These are phyloP conservation scores for Vachellia collinsii DNA, from an alignment of 306 rosid species.

Conservation along the genomic window DNA sequence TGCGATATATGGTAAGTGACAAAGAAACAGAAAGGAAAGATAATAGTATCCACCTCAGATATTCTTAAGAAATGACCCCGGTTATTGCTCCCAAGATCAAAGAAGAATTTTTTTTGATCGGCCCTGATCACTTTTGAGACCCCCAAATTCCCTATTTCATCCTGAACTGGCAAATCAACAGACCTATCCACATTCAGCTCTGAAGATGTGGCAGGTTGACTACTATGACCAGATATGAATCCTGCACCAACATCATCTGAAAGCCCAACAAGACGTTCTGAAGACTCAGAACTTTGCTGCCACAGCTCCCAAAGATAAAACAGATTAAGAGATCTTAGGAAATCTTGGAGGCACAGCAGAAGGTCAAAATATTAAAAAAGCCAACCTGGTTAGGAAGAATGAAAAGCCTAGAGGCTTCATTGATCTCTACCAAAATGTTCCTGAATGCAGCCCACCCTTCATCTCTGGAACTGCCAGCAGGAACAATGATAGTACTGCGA, in stretches of 20 bases:
- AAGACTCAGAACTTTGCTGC: conserved; percentile 88
- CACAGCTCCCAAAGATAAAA: conserved; percentile 43
- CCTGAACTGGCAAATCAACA: conserved; percentile 84
- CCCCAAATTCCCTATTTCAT: conserved; percentile 85
- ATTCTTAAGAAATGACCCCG: conserved; percentile 98
- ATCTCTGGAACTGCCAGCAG: conserved; percentile 93
- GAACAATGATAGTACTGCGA: conserved; percentile 98
- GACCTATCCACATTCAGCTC: conserved; percentile 87
- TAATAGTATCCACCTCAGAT: conserved; percentile 71
- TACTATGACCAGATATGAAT: conserved; percentile 93
- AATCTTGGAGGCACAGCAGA: conserved; percentile 22
- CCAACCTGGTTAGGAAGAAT: conserved; percentile 89
- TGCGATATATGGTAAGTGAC: conserved; percentile 5
- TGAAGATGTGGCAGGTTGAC: conserved; percentile 78
- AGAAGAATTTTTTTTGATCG: conserved; percentile 95
- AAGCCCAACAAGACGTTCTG: conserved; percentile 91
- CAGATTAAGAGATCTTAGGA: conserved; percentile 26
- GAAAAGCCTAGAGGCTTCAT: conserved; percentile 96
- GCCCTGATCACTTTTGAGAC: conserved; percentile 96
- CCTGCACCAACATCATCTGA: conserved; percentile 99
- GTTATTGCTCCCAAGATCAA: conserved; percentile 96
- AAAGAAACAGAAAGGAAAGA: conserved; percentile 1
- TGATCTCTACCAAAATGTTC: conserved; percentile 93
- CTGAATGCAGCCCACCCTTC: conserved; percentile 99
- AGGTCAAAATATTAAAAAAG: conserved; percentile 33